Conservation (phyloP, 345 rosid genomes). For the Anacardium occidentale region DNA sequence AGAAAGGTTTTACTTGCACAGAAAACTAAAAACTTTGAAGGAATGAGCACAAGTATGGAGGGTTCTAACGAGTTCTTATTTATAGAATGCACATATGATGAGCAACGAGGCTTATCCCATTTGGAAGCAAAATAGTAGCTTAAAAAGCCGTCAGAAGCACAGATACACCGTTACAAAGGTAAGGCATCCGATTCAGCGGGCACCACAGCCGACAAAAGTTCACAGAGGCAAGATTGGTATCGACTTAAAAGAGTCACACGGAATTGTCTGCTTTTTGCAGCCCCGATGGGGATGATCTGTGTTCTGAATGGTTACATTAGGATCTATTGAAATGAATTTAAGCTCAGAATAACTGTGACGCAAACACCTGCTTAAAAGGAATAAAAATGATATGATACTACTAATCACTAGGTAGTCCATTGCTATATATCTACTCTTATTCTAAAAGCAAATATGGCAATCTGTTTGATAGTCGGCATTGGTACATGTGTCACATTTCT, state of each 20-base stretch:
- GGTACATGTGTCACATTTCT: neutral
- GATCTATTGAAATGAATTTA: slow-evolving; percentile 1
- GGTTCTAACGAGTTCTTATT: slow-evolving; percentile 12
- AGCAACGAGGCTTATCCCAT: slow-evolving; percentile 2
- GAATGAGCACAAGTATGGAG: slow-evolving; percentile 5
- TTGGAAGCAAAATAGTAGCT: neutral
- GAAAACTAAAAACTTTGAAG: neutral
- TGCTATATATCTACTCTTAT: neutral
- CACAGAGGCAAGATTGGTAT: slow-evolving; percentile 38
- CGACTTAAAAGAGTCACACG: slow-evolving; percentile 6
- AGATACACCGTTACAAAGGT: slow-evolving; percentile 12
- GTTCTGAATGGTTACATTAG: no score
- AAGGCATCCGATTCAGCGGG: slow-evolving; percentile 48
- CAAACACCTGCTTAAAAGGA: neutral
- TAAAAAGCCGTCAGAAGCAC: slow-evolving; percentile 8
- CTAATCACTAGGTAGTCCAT: neutral
- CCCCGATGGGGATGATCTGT: neutral
- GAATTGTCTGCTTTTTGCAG: slow-evolving; percentile 2
- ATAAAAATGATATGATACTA: neutral
- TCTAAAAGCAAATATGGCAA: neutral
- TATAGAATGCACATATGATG: slow-evolving; percentile 13
- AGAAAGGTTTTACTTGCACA: neutral
- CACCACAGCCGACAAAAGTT: slow-evolving; percentile 34
- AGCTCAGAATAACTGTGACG: neutral
- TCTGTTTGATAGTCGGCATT: neutral